Evolutionary conservation across 2,329 filamentous ascomycete species (phyloP).

Genomic region (Trichoderma koningii): DNA sequence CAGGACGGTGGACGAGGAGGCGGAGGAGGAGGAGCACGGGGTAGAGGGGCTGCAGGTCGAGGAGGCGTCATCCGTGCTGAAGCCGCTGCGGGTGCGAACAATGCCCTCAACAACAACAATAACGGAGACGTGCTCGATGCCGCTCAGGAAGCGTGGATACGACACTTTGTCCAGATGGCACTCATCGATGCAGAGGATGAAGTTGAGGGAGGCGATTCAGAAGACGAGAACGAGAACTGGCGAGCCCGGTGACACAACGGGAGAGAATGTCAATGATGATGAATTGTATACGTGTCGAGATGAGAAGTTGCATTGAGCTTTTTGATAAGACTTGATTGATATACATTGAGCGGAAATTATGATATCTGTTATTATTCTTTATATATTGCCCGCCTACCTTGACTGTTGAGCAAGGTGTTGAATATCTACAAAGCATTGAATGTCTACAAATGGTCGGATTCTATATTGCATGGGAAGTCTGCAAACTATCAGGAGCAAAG

Average conservation of each 20-base stretch:
- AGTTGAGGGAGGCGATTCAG: slow-evolving; percentile 43
- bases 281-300: background rate
- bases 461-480: no score
- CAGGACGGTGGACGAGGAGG: slow-evolving; percentile 25
- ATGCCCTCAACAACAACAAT: background rate
- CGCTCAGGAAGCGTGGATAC: slow-evolving; percentile 55
- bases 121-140: slow-evolving; percentile 44
- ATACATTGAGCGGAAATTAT: no score
- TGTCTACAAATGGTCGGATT: no score
- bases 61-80: slow-evolving; percentile 1
- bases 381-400: no score
- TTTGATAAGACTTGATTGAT: no score
- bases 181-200: slow-evolving; percentile 56
- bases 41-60: slow-evolving; percentile 29
- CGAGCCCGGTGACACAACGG: slow-evolving; percentile 27
- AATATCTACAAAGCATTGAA: no score
- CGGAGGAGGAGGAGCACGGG: slow-evolving; percentile 11
- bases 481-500: no score
- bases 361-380: no score
- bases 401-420: no score
- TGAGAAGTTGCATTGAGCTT: background rate
- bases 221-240: slow-evolving; percentile 37
- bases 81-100: background rate
- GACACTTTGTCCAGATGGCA: slow-evolving; percentile 57
- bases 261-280: no score